These are phyloP conservation scores for Taphrina communis DNA, from an alignment of 1,139 yeast genomes.

Conservation along the genomic window DNA sequence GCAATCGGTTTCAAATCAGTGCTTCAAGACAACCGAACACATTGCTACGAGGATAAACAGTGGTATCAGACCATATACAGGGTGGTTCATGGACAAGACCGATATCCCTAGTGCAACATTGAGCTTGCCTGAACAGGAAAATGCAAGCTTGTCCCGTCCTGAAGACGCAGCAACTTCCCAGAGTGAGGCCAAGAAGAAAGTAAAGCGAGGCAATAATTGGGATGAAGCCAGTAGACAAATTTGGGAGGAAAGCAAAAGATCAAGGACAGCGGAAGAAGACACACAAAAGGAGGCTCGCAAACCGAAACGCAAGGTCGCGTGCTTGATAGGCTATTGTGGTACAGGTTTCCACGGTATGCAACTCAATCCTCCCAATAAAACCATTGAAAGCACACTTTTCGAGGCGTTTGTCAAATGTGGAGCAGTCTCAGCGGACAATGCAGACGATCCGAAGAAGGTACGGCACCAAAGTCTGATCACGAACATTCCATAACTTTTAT, in stretches of 20 bases:
- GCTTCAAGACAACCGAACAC: no score
- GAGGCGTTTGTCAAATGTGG: conserved; percentile 86
- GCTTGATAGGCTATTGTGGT: conserved; percentile 95
- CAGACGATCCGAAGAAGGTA: conserved; percentile 80
- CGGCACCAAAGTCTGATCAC: neutral
- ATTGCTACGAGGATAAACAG: no score
- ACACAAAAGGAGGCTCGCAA: conserved; percentile 58
- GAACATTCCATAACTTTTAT: neutral
- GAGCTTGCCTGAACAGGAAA: neutral
- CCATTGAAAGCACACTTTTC: conserved; percentile 91
- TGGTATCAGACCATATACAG: no score
- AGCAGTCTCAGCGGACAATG: conserved; percentile 85
- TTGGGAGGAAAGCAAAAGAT: conserved; percentile 26
- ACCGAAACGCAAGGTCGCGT: conserved; percentile 89
- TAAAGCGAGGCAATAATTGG: conserved; percentile 16
- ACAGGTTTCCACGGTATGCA: conserved; percentile 99
- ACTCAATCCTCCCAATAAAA: conserved; percentile 74
- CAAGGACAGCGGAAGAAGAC: conserved; percentile 6
- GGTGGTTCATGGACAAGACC: neutral
- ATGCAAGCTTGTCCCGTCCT: neutral
- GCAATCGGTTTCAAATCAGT: no score
- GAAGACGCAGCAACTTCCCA: neutral
- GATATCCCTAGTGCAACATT: no score
- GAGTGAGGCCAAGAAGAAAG: neutral
- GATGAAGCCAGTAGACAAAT: conserved; percentile 28